Base-by-base conservation (phyloP, 2,329 filamentous ascomycete species). In the Cercospora zeina region DNA sequence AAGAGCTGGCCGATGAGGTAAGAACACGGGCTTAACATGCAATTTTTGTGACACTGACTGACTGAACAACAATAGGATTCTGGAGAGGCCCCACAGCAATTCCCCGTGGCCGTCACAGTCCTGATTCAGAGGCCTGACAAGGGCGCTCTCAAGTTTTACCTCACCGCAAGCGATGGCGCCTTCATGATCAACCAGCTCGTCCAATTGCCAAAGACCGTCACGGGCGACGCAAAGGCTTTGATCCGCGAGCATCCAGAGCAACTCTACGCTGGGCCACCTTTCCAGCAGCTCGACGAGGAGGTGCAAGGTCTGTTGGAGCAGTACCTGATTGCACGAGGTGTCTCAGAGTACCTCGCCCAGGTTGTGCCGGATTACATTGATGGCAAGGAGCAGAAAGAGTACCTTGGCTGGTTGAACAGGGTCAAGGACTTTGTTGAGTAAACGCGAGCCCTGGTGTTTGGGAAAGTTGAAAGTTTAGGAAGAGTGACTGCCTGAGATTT, bases 341-440 rank as follows among this genome's bases (percentile, higher is more conserved):
- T 99, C 78, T 91, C 93, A 73, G 87, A 89, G 71, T 85, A 88
- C 62, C 85, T 99, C 71, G 93, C 93, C 58, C 81, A 93, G 69
- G 97, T 97, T 78, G 88, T 96, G 49, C 91, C 93, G 37, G 93
- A 97, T 77, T 99, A 96, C 81, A 93, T 97, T 74, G 92, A 97
- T 76, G 86, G 90, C 79, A 99, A 99, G 88, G 95, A 99, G 86
- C 93, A 97, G 86, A 89, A 87, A 80, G 95, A 99, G 84, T 99
- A 99, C 78, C 81, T 96, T 65, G 81, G 84, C 68, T 99, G 96
- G 95, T 81, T 99, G 77, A 85, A 87, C 77, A 86, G 84, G 75
- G 85, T 97, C 78, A 95, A 93, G 86, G 81, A 79, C 66, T 97
- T 97, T 74, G 82, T 97, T 69, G 88, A 90, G 75, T 80, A 78